Evolutionary conservation across 106 monocot genomes (phyloP), one percentile per base, ranked within the genome.

Genomic region (Apostasia ramifera): DNA sequence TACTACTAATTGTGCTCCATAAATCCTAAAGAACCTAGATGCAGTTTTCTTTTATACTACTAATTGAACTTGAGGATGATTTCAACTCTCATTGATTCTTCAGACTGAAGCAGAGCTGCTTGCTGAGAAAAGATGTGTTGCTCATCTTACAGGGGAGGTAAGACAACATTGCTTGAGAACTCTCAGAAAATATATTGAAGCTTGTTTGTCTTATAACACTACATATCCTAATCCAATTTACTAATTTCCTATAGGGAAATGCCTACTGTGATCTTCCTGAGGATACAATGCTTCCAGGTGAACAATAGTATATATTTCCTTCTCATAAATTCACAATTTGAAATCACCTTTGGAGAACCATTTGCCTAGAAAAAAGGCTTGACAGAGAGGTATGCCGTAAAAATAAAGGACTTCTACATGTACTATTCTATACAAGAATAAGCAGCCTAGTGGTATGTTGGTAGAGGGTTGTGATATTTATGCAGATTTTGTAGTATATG

Each of bases 271-370:
- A 98, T 83, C 82, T 98, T 59, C 89, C 87, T 37, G 97, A 87
- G 74, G 97, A 98, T 71, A 98, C 97, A 4, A 93, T 92, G 97
- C 92, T 98, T 69, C 97, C 97, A 1, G 97, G 97, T 55, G 97
- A 98, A 68, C 78, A 73, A 78, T 95, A 82, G 66, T 8, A 48
- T 13, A 61, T 8, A 48, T 13, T 45, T 62, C 44, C 1, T 38
- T 44, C 12, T 44, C 44, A 41, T 5, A 45, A 39, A 2, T 4
- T 62, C 62, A 44, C 45, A 11, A 13, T 62, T 62, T 45, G 11
- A 45, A 44, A 11, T 62, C 38, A 62, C 1, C 3, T 45, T 8
- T 3, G 59, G 59, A 59, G 40, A 41, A 59, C 10, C 59, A 59
- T 59, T 40, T 42, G n/a, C 59, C 59, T 9, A 40, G 0, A 40